Evolutionary conservation across 495 filamentous ascomycete genomes (phyloP).

Genomic region (Acidiella bohemica): DNA sequence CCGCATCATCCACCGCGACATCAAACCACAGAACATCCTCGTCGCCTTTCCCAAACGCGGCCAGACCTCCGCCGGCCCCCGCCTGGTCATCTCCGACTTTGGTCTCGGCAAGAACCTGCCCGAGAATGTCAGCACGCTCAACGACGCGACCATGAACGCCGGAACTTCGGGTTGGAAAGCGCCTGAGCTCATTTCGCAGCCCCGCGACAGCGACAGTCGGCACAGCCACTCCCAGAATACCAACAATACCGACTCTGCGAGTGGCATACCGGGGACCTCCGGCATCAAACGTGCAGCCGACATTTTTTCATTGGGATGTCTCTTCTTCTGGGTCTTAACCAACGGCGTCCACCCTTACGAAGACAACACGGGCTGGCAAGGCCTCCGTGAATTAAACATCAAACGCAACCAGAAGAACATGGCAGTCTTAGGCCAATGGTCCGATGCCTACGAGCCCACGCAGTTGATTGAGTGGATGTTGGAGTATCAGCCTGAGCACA

Average conservation of each 20-base stretch:
- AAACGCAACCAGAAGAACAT: conserved; percentile 72
- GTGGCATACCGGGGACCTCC: conserved; percentile 34
- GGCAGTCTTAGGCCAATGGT: conserved; percentile 52
- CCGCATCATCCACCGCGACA: conserved; percentile 89
- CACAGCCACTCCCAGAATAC: conserved; percentile 26
- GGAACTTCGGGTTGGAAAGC: conserved; percentile 94
- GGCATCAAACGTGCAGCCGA: conserved; percentile 91
- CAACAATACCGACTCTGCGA: conserved; percentile 21
- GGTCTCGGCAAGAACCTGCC: conserved; percentile 97
- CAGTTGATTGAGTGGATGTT: conserved; percentile 81
- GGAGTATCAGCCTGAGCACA: conserved; percentile 48
- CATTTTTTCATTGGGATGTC: conserved; percentile 89
- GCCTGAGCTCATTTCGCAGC: conserved; percentile 66
- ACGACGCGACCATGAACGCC: conserved; percentile 83
- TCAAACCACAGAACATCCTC: conserved; percentile 95
- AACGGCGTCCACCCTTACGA: conserved; percentile 89
- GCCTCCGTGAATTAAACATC: conserved; percentile 93
- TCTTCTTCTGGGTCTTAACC: conserved; percentile 93
- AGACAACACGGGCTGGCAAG: conserved; percentile 60
- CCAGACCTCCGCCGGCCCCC: conserved; percentile 40
- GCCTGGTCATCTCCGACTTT: conserved; percentile 91
- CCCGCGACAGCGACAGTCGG: conserved; percentile 48
- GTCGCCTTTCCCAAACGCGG: conserved; percentile 44
- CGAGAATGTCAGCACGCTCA: conserved; percentile 84
- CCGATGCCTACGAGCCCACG: conserved; percentile 71